Conservation (phyloP, 208 protist species). For the Spongospora subterranea region DNA sequence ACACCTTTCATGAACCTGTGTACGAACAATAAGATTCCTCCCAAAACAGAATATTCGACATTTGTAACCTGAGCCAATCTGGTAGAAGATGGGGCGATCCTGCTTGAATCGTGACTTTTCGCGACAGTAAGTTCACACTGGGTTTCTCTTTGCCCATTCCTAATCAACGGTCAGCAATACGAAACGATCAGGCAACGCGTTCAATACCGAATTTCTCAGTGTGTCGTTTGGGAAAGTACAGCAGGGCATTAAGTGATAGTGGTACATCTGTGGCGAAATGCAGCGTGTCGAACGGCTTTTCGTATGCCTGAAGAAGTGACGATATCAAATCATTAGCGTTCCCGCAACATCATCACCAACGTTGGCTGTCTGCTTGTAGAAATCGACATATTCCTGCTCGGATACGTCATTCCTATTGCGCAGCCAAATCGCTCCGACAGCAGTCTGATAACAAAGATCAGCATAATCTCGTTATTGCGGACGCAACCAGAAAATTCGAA, state of each 20-base stretch:
- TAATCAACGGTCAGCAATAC: no score
- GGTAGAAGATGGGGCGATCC: constrained; percentile 91
- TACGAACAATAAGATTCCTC: background rate
- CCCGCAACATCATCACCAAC: background rate
- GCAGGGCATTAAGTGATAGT: constrained; percentile 87
- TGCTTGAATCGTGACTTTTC: constrained; percentile 88
- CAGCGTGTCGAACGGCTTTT: constrained; percentile 87
- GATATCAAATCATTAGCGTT: background rate
- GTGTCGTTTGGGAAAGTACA: constrained; percentile 91
- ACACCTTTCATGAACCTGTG: constrained; percentile 81
- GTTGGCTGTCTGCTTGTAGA: constrained; percentile 93
- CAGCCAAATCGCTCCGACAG: constrained; percentile 93
- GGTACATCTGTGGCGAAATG: constrained; percentile 94
- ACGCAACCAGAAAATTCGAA: no score
- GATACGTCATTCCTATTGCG: constrained; percentile 85
- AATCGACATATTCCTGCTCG: constrained; percentile 92
- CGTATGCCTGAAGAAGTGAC: constrained; percentile 73
- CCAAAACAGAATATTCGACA: background rate
- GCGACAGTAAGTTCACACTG: constrained; percentile 17
- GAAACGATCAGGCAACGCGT: background rate
- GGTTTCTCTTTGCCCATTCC: constrained; percentile 56
- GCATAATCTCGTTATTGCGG: no score
- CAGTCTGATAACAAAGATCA: constrained; percentile 82
- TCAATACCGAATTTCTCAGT: constrained; percentile 92
- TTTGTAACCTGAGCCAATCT: constrained; percentile 89